Conservation (phyloP, 1,284 basidiomycete genomes). For the Tilletia indica region DNA sequence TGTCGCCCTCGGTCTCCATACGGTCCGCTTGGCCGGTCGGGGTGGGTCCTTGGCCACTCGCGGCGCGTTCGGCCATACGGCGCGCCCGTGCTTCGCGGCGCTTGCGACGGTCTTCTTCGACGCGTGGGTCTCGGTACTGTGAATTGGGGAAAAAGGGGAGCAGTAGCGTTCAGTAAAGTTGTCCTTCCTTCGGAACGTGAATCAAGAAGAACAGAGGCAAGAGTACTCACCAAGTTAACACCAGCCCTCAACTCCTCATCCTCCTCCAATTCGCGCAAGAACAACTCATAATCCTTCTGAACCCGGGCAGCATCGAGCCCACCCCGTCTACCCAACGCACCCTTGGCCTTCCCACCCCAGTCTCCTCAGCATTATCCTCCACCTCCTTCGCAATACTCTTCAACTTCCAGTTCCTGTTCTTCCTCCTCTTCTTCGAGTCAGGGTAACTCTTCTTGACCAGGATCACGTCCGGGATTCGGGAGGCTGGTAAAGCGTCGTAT, state of each 20-base stretch:
- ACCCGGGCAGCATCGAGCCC: constrained; percentile 89
- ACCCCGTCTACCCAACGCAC: constrained; percentile 83
- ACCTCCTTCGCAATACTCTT: constrained; percentile 87
- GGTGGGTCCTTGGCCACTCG: constrained; percentile 8
- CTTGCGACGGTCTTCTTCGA: constrained; percentile 53
- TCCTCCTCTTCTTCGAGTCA: constrained; percentile 85
- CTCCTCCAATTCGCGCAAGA: constrained; percentile 92
- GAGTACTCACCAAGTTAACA: constrained; percentile 81
- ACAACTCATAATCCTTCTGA: constrained; percentile 93
- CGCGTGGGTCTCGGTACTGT: constrained; percentile 8
- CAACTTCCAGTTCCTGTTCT: constrained; percentile 81
- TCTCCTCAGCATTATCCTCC: constrained; percentile 60
- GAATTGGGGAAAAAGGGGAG: background rate
- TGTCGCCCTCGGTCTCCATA: constrained; percentile 60
- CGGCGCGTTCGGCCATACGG: constrained; percentile 20
- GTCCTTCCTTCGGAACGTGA: background rate
- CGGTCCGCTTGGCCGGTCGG: background rate
- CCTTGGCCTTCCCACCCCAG: constrained; percentile 62
- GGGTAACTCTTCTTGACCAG: constrained; percentile 96
- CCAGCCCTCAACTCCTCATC: constrained; percentile 86
- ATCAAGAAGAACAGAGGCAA: constrained; percentile 29
- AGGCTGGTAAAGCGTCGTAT: constrained; percentile 68
- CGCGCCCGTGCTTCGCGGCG: constrained; percentile 53
- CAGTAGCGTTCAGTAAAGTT: background rate
- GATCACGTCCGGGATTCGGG: constrained; percentile 83